Conservation (phyloP, 2,329 filamentous ascomycete genomes). For the Fusarium sp. region DNA sequence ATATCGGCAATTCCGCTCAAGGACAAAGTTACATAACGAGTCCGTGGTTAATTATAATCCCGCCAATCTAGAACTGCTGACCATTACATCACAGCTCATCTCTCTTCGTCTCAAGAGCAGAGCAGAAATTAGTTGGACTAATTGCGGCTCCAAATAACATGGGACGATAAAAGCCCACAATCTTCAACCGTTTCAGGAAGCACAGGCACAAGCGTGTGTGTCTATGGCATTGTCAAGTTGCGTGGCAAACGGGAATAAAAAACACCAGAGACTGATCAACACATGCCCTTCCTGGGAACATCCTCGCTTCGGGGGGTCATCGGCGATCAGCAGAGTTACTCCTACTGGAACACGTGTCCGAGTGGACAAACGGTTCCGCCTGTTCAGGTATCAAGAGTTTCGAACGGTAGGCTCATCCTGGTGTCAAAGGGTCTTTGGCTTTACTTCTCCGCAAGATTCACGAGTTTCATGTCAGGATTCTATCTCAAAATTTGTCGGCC, state of each 20-base stretch:
- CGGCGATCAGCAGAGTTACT: conserved; percentile 17
- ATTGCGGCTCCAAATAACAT: neutral
- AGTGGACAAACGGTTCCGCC: neutral
- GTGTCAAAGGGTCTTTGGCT: conserved; percentile 2
- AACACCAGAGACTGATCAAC: conserved; percentile 17
- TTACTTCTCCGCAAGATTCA: conserved; percentile 34
- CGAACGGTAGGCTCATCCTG: conserved; percentile 7
- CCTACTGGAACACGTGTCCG: conserved; percentile 39
- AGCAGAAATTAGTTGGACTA: neutral
- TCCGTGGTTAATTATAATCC: conserved; percentile 31
- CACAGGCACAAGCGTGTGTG: neutral
- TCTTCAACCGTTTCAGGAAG: neutral
- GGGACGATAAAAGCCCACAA: neutral
- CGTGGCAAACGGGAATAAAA: conserved; percentile 6
- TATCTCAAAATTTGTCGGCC: conserved; percentile 36
- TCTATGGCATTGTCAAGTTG: neutral
- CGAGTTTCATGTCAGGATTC: conserved; percentile 28
- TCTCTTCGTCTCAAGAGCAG: conserved; percentile 10
- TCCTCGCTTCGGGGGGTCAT: conserved; percentile 30
- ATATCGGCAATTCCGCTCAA: conserved; percentile 31
- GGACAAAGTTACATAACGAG: conserved; percentile 10
- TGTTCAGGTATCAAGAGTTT: neutral
- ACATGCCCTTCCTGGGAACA: conserved; percentile 29
- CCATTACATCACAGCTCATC: conserved; percentile 37
- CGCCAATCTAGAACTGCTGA: conserved; percentile 20